Percentiles rank a stretch among this genome's conserved stretches.
phyloP scores from a whole-genome alignment of 2,329 filamentous ascomycete genomes.

The Fusarium chaquense region DNA sequence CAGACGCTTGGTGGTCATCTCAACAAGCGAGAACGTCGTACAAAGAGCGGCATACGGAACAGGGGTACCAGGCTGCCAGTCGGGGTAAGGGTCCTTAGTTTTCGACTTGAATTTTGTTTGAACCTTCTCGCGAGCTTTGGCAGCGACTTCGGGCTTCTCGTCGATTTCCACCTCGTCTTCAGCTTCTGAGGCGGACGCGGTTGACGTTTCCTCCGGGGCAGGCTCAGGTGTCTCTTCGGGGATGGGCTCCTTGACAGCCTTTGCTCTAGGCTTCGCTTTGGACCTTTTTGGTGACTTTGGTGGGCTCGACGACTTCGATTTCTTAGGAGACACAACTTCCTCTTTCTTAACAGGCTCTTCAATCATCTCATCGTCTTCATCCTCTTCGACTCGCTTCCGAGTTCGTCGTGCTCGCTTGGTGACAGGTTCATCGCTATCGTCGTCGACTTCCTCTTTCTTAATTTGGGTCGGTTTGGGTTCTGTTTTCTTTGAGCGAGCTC shows the following conservation, averaged over 20 bases:
- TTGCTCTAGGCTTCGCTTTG: conserved; percentile 31
- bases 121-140: conserved; percentile 82
- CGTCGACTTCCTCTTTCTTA: conserved; percentile 58
- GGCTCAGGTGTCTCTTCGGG: conserved; percentile 43
- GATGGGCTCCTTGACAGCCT: conserved; percentile 17
- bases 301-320: conserved; percentile 36
- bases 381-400: conserved; percentile 62
- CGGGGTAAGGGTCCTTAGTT: conserved; percentile 86
- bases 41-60: conserved; percentile 96
- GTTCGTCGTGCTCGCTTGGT: conserved; percentile 67
- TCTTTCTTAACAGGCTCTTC: conserved; percentile 50
- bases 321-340: conserved; percentile 28
- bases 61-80: conserved; percentile 90
- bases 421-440: conserved; percentile 70
- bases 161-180: conserved; percentile 61
- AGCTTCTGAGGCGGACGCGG: conserved; percentile 49
- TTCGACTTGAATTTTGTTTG: conserved; percentile 79
- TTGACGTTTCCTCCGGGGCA: conserved; percentile 47
- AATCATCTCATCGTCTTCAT: conserved; percentile 62
- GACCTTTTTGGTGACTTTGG: conserved; percentile 32
- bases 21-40: conserved; percentile 92
- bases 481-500: conserved; percentile 50
- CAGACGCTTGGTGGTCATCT: conserved; percentile 92
- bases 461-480: conserved; percentile 36
- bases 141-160: conserved; percentile 76